Percentiles rank a stretch among this genome's conserved stretches.
These are phyloP conservation scores for Leccinum pachyderme DNA, from an alignment of 1,284 basidiomycete genomes.

Conservation along the genomic window DNA sequence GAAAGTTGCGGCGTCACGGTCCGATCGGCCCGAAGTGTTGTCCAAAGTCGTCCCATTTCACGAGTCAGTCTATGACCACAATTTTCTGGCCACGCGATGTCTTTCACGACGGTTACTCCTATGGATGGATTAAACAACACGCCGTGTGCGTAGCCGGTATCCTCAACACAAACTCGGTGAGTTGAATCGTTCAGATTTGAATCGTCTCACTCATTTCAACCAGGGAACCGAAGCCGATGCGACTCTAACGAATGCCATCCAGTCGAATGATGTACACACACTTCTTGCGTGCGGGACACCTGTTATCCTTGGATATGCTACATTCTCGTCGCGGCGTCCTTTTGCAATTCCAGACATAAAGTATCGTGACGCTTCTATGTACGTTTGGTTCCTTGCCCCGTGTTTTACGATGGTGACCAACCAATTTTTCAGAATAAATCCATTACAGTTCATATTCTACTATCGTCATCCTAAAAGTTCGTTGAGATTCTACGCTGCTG, in stretches of 20 bases:
- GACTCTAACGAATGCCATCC: slow-evolving; percentile 12
- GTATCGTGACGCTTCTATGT: slow-evolving; percentile 18
- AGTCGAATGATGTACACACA: slow-evolving; percentile 5
- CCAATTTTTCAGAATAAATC: slow-evolving; percentile 16
- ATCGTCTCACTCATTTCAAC: slow-evolving; percentile 2
- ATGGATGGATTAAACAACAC: slow-evolving; percentile 49
- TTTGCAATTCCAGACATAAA: slow-evolving; percentile 18
- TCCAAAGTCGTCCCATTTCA: neutral
- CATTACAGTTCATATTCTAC: slow-evolving; percentile 46
- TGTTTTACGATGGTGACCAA: slow-evolving; percentile 11
- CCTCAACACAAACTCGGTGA: slow-evolving; percentile 37
- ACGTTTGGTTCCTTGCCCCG: slow-evolving; percentile 1
- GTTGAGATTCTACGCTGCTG: slow-evolving; percentile 56
- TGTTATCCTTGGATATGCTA: slow-evolving; percentile 25
- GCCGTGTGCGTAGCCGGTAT: slow-evolving; percentile 50
- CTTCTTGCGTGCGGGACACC: slow-evolving; percentile 25
- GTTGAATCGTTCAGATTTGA: slow-evolving; percentile 7
- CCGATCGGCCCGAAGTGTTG: slow-evolving; percentile 13
- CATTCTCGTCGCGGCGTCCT: slow-evolving; percentile 14
- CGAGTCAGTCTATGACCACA: slow-evolving; percentile 33
- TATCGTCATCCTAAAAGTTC: slow-evolving; percentile 45
- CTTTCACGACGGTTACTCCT: slow-evolving; percentile 43
- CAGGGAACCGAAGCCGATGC: slow-evolving; percentile 24
- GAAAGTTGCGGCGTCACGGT: neutral
- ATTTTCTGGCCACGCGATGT: slow-evolving; percentile 58